Evolutionary conservation across 805 yeast species (phyloP).

Genomic region (Saccharomycopsis amapae): DNA sequence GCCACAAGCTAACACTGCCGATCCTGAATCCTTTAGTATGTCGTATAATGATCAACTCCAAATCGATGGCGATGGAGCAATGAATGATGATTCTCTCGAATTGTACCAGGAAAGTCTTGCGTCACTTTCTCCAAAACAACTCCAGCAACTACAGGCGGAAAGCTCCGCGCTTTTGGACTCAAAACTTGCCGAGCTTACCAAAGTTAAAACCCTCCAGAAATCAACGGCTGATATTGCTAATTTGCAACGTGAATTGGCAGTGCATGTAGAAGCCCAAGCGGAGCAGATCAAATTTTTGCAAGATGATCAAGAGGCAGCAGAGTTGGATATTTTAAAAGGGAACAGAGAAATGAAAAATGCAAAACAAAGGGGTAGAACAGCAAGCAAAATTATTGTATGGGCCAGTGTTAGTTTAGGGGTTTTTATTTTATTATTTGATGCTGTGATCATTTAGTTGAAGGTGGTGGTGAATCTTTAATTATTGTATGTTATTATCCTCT

Average conservation of each 20-base stretch:
- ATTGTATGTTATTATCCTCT: no score
- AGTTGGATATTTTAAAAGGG: conserved; percentile 35
- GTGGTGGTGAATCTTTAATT: no score
- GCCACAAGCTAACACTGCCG: no score
- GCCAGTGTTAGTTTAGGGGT: conserved; percentile 29
- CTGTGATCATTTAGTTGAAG: conserved; percentile 20
- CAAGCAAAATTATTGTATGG: conserved; percentile 28
- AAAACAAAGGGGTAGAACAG: conserved; percentile 32
- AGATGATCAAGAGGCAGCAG: conserved; percentile 37
- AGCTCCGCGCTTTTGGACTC: conserved; percentile 32
- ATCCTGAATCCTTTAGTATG: neutral
- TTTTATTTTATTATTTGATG: conserved; percentile 28
- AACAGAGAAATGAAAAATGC: conserved; percentile 36
- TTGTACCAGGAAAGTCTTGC: conserved; percentile 13
- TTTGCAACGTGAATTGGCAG: conserved; percentile 36
- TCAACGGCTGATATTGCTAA: conserved; percentile 40
- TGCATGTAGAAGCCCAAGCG: conserved; percentile 37
- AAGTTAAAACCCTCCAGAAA: conserved; percentile 38
- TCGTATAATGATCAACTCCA: conserved; percentile 13
- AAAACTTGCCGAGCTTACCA: conserved; percentile 35
- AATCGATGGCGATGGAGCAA: conserved; percentile 1
- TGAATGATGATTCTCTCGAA: conserved; percentile 9
- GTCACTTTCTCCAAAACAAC: conserved; percentile 30
- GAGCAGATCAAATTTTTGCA: conserved; percentile 35
- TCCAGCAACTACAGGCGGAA: conserved; percentile 35